Base-by-base conservation (phyloP, 2,329 filamentous ascomycete species). In the Clonostachys byssicola region DNA sequence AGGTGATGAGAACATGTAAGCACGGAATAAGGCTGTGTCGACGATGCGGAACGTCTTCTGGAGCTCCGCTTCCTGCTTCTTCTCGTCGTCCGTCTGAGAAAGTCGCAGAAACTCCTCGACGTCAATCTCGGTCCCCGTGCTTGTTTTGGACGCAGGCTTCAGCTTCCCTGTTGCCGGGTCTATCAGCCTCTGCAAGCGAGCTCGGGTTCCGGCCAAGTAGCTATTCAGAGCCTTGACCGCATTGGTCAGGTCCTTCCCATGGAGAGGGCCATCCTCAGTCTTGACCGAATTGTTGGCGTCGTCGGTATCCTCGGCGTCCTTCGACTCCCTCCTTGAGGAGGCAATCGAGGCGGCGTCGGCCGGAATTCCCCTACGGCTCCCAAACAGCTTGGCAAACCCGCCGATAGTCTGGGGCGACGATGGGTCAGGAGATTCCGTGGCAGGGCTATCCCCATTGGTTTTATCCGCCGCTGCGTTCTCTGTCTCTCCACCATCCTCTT, bases 1-100 rank as follows among this genome's bases (percentile, higher is more conserved):
- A 5, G 94, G 92, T 8, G 85, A 85, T 5, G 88, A 90, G 59
- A 92, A 90, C 92, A 99, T 97, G 65, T 96, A 95, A 0, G 90
- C 88, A 14, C 92, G 83, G 72, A 99, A 97, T 0, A 99, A 77
- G 1, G 92, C 92, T 1, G 94, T 99, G 61, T 99, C 94, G 7
- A 97, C 90, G 3, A 96, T 72, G 44, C 81, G 85, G 35, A 94
- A 95, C 2, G 87, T 90, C 36, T 85, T 78, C 12, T 84, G 78
- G 3, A 97, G 75, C 53, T 87, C 85, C 43, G 81, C 73, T 54
- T 89, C 83, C 52, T 89, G 85, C 51, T 89, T 67, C 43, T 78
- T 73, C 23, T 83, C 74, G 2, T 72, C 70, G 6, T 80, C 75
- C 40, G 68, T 65, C 14, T 64, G 61, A 2, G 61, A 60, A 5